Evolutionary conservation across 208 protist species (phyloP).

Genomic region (Blechomonas ayalai): DNA sequence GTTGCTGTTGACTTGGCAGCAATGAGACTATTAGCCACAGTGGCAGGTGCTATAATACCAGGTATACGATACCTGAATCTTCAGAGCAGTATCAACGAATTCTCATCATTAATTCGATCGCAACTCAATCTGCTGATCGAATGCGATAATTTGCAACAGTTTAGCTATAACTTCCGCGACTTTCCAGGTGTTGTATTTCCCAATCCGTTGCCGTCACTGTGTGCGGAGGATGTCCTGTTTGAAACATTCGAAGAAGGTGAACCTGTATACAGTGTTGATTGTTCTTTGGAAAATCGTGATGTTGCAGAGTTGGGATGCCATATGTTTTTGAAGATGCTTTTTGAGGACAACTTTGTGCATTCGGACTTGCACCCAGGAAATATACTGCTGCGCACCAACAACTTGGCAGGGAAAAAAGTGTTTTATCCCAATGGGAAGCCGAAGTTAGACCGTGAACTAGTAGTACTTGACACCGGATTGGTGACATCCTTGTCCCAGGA

Average conservation of each 20-base stretch:
- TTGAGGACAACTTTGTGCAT: slow-evolving; percentile 93
- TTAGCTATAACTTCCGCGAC: slow-evolving; percentile 76
- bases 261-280: slow-evolving; percentile 48
- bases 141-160: slow-evolving; percentile 78
- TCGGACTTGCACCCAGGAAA: slow-evolving; percentile 93
- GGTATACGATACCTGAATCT: slow-evolving; percentile 59
- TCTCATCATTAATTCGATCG: slow-evolving; percentile 62
- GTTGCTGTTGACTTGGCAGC: slow-evolving; percentile 69
- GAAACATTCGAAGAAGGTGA: slow-evolving; percentile 87
- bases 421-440: slow-evolving; percentile 66
- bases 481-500: slow-evolving; percentile 74
- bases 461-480: slow-evolving; percentile 89
- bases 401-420: slow-evolving; percentile 7
- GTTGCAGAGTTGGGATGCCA: slow-evolving; percentile 80
- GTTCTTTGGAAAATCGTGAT: slow-evolving; percentile 37
- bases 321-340: slow-evolving; percentile 94
- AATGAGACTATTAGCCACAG: slow-evolving; percentile 44
- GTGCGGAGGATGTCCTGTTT: slow-evolving; percentile 59
- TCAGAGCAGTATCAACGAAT: slow-evolving; percentile 57
- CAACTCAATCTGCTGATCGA: slow-evolving; percentile 87
- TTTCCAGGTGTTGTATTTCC: slow-evolving; percentile 80
- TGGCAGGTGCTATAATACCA: slow-evolving; percentile 47
- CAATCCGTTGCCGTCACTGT: slow-evolving; percentile 49
- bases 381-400: slow-evolving; percentile 64
- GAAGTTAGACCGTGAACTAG: slow-evolving; percentile 46